Evolutionary conservation across 1,284 basidiomycete species (phyloP).

Genomic region (Anthracocystis walkeri): DNA sequence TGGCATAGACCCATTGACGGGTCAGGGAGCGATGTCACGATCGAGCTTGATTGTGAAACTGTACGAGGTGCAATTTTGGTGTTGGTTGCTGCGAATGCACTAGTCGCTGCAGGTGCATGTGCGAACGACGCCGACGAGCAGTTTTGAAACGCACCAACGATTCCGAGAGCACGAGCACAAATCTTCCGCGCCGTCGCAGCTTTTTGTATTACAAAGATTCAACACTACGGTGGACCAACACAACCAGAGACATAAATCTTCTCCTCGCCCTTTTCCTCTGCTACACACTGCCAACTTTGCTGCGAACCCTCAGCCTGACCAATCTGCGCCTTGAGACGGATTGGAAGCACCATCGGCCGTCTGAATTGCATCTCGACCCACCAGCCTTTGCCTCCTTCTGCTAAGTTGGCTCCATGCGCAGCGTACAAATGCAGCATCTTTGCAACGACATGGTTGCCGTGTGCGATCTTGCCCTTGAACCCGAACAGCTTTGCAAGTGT

Average conservation of each 20-base stretch:
- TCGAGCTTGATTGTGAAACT: too few species aligned
- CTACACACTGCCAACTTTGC: constrained; percentile 10
- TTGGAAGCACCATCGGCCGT: constrained; percentile 25
- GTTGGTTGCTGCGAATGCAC: too few species aligned
- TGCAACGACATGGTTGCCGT: constrained; percentile 32
- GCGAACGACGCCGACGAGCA: too few species aligned
- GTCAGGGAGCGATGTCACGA: too few species aligned
- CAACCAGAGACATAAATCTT: constrained; percentile 16
- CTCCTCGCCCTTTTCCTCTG: background rate
- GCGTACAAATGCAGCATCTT: constrained; percentile 6
- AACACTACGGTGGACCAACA: background rate
- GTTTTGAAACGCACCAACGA: too few species aligned
- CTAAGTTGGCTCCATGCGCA: background rate
- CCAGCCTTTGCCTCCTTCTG: constrained; percentile 1
- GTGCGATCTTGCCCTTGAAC: constrained; percentile 29
- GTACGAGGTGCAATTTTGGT: too few species aligned
- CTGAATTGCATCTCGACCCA: constrained; percentile 24
- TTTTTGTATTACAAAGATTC: too few species aligned
- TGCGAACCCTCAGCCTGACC: background rate
- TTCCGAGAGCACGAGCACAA: too few species aligned
- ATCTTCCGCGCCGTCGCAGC: too few species aligned
- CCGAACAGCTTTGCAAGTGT: constrained; percentile 26
- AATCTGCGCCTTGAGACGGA: constrained; percentile 6
- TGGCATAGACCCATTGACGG: too few species aligned
- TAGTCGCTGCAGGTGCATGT: too few species aligned